These are phyloP conservation scores for Eleusine coracana DNA, from an alignment of 176 grass and related monocot genomes.

Conservation along the genomic window DNA sequence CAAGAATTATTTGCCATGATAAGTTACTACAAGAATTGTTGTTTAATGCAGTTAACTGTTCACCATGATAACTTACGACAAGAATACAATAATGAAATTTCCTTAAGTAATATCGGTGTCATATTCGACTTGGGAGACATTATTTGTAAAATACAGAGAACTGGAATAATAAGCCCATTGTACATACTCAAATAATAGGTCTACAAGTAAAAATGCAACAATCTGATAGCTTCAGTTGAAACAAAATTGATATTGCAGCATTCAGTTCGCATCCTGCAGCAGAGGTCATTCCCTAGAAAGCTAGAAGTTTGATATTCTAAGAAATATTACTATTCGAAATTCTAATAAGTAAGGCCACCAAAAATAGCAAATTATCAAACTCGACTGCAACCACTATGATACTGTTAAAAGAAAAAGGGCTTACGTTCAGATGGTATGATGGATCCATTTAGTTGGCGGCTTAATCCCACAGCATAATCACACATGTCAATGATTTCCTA, in stretches of 20 bases:
- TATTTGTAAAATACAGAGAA: constrained; percentile 22
- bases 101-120: background rate
- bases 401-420: constrained; percentile 24
- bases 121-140: constrained; percentile 14
- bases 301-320: background rate
- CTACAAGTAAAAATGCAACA: no score
- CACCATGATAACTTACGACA: background rate
- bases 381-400: constrained; percentile 6
- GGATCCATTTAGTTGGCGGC: constrained; percentile 95
- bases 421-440: constrained; percentile 98
- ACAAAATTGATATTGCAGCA: background rate
- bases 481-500: constrained; percentile 99
- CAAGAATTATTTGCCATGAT: no score
- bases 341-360: background rate
- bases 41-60: background rate
- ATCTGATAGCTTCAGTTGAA: background rate
- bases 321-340: background rate
- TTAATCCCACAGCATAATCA: constrained; percentile 98
- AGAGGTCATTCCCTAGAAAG: background rate
- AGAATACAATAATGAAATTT: constrained; percentile 9
- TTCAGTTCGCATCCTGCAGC: background rate
- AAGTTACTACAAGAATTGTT: background rate
- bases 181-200: background rate
- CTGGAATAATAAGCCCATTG: background rate
- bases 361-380: constrained; percentile 2